Evolutionary conservation across 2,329 filamentous ascomycete species (phyloP).

Genomic region (Cladophialophora chaetospira): DNA sequence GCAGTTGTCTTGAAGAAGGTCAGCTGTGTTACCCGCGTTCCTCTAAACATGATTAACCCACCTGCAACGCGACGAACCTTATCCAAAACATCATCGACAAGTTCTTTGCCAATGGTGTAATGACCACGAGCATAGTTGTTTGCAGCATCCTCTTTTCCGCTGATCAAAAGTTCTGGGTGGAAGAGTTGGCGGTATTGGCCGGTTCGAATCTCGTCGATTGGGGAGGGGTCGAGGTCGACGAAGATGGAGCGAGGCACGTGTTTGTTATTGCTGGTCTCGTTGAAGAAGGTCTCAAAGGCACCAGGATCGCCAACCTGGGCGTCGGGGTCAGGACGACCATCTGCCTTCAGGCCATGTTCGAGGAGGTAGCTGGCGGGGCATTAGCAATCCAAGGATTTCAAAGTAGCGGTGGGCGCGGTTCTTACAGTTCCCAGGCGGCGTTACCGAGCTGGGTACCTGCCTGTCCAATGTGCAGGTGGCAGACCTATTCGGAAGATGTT

Average conservation of each 20-base stretch:
- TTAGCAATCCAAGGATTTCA: conserved; percentile 32
- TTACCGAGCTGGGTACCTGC: conserved; percentile 69
- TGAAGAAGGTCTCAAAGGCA: conserved; percentile 68
- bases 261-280: conserved; percentile 64
- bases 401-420: conserved; percentile 37
- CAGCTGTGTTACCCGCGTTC: conserved; percentile 8
- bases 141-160: conserved; percentile 69
- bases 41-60: conserved; percentile 40
- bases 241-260: conserved; percentile 70
- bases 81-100: conserved; percentile 65
- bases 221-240: conserved; percentile 66
- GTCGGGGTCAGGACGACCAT: conserved; percentile 61
- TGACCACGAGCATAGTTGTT: conserved; percentile 72
- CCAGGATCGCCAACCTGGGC: conserved; percentile 56
- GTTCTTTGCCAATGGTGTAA: conserved; percentile 69
- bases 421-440: conserved; percentile 70
- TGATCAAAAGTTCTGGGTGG: conserved; percentile 67
- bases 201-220: conserved; percentile 68
- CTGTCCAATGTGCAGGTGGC: conserved; percentile 69
- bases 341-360: conserved; percentile 64
- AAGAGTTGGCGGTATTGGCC: conserved; percentile 65
- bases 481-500: conserved; percentile 51
- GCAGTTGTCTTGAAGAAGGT: conserved; percentile 59
- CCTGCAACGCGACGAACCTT: conserved; percentile 65
- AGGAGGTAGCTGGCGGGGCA: conserved; percentile 56